phyloP scores from a whole-genome alignment of 495 filamentous ascomycete species.

The Lophium mytilinum region DNA sequence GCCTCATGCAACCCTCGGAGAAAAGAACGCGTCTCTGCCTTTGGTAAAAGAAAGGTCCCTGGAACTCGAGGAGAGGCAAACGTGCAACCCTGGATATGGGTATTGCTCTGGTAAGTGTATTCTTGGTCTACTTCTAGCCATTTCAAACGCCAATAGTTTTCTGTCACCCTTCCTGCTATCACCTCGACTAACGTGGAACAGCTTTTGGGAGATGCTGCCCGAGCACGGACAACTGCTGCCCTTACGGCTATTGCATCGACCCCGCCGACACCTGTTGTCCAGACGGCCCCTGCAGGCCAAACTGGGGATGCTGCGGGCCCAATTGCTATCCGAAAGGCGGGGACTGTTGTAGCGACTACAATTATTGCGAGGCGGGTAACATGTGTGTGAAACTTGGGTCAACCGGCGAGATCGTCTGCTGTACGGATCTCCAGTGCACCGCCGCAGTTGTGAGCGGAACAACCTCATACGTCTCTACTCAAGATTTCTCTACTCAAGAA shows the following conservation, averaged over 20 bases:
- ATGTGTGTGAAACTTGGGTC: constrained; percentile 12
- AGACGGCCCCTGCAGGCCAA: constrained; percentile 20
- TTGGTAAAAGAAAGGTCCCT: constrained; percentile 5
- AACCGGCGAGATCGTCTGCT: constrained; percentile 13
- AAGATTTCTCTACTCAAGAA: not conserved
- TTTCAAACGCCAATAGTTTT: no score
- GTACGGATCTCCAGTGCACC: constrained; percentile 13
- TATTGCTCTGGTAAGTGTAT: constrained; percentile 24
- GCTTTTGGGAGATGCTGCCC: constrained; percentile 27
- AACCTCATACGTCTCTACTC: constrained; percentile 1
- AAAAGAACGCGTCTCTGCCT: constrained; percentile 11
- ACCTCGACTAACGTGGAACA: not conserved
- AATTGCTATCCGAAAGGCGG: constrained; percentile 22
- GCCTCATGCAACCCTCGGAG: not conserved
- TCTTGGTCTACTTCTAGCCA: not conserved
- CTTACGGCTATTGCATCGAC: constrained; percentile 21
- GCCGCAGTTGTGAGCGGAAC: constrained; percentile 12
- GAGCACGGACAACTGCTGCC: constrained; percentile 18
- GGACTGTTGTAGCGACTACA: constrained; percentile 26
- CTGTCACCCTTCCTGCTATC: not conserved
- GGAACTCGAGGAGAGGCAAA: constrained; percentile 17
- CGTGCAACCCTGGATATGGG: constrained; percentile 24
- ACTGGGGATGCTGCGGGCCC: constrained; percentile 22
- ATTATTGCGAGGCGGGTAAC: constrained; percentile 26
- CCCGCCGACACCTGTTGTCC: constrained; percentile 23